phyloP scores from a whole-genome alignment of 2,329 filamentous ascomycete species.

The Fusarium sp. region DNA sequence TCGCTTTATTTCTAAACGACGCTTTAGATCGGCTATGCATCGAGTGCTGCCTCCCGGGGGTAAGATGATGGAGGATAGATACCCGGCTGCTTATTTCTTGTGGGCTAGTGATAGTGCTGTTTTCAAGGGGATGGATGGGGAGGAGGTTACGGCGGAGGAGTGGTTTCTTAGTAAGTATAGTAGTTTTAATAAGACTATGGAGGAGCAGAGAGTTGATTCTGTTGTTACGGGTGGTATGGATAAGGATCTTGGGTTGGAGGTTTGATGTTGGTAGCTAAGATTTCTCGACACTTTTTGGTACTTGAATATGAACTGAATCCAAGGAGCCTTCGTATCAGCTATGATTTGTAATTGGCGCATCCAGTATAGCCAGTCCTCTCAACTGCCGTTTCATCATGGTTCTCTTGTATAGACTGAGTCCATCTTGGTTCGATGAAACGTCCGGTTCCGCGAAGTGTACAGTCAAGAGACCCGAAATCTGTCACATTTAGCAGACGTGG shows the following conservation, averaged over 20 bases:
- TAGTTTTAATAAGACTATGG: neutral
- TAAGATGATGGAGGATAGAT: neutral
- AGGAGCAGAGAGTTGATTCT: neutral
- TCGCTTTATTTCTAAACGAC: neutral
- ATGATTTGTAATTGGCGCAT: rapidly evolving
- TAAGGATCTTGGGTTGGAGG: neutral
- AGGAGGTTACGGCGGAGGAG: neutral
- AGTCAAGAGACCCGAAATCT: no score
- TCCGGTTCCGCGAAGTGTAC: no score
- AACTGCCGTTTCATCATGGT: rapidly evolving
- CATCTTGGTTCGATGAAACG: no score
- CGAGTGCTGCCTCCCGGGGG: neutral
- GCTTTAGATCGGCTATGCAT: neutral
- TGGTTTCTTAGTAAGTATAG: neutral
- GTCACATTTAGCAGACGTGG: rapidly evolving
- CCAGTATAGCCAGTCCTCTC: rapidly evolving
- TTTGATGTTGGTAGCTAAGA: neutral
- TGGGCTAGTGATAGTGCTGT: neutral
- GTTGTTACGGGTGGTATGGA: neutral
- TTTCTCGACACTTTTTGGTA: rapidly evolving
- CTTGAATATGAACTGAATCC: no score
- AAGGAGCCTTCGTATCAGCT: neutral
- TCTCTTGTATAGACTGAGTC: rapidly evolving
- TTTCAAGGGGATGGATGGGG: neutral
- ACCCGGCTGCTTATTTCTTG: neutral